Conservation (phyloP, 2,329 filamentous ascomycete genomes). For the Trichoderma sp. region DNA sequence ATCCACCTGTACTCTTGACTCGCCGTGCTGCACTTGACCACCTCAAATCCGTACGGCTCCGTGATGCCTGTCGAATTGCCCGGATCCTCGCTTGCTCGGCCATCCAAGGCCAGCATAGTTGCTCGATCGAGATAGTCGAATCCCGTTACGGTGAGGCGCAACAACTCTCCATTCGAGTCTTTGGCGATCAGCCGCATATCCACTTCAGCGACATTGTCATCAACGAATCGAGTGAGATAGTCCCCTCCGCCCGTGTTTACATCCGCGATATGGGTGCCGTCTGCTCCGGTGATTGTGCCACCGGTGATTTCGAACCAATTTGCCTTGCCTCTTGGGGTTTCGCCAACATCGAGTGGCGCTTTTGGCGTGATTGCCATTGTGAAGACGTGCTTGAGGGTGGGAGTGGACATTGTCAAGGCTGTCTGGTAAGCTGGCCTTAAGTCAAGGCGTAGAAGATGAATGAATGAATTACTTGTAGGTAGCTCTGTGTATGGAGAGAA, state of each 20-base stretch:
- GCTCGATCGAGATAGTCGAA: conserved; percentile 15
- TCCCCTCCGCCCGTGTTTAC: conserved; percentile 6
- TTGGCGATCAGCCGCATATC: conserved; percentile 4
- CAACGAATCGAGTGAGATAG: conserved; percentile 12
- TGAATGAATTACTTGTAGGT: background rate
- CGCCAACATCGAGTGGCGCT: background rate
- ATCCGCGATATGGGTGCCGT: background rate
- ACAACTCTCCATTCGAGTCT: background rate
- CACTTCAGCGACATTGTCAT: conserved; percentile 4
- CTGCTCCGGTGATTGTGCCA: background rate
- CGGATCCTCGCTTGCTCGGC: background rate
- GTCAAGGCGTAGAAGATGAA: no score
- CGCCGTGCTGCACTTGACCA: conserved; percentile 11
- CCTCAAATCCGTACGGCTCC: conserved; percentile 12
- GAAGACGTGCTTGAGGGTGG: conserved; percentile 12
- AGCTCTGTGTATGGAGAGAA: background rate
- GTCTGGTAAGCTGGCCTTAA: background rate
- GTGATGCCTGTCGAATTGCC: background rate
- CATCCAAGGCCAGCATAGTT: conserved; percentile 13
- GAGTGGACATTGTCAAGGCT: background rate
- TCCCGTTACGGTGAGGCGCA: conserved; percentile 2
- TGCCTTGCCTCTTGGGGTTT: conserved; percentile 10
- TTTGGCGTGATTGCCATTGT: conserved; percentile 10
- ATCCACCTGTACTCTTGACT: background rate
- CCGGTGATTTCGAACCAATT: conserved; percentile 14